These are phyloP conservation scores for Cylindricascospora bacillispora DNA, from an alignment of 1,139 yeast species.

Conservation along the genomic window DNA sequence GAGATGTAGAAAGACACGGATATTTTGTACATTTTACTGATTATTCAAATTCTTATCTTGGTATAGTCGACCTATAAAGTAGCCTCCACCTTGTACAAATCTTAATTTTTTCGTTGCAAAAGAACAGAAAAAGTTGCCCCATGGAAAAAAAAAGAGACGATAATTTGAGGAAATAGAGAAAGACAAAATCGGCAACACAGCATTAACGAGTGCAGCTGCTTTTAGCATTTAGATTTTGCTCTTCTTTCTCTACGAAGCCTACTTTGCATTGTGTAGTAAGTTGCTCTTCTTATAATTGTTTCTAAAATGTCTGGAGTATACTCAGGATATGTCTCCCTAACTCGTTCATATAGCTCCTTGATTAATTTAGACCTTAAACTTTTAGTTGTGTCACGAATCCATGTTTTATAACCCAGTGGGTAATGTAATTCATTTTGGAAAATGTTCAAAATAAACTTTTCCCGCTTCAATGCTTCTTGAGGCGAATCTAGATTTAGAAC, in stretches of 20 bases:
- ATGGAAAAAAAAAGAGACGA: no score
- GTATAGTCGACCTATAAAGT: no score
- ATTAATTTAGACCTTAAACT: slow-evolving; percentile 39
- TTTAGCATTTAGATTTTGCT: slow-evolving; percentile 26
- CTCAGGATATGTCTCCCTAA: slow-evolving; percentile 38
- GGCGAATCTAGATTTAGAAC: slow-evolving; percentile 41
- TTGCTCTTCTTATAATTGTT: slow-evolving; percentile 62
- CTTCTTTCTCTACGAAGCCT: slow-evolving; percentile 58
- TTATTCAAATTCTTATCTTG: no score
- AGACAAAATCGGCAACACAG: no score
- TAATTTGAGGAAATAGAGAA: no score
- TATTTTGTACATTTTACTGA: no score
- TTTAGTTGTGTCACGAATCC: slow-evolving; percentile 65
- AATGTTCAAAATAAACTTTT: slow-evolving; percentile 44
- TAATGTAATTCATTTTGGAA: slow-evolving; percentile 49
- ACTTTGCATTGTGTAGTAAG: slow-evolving; percentile 72
- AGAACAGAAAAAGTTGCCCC: no score
- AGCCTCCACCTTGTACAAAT: no score
- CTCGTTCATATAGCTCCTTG: slow-evolving; percentile 35
- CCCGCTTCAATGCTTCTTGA: slow-evolving; percentile 46
- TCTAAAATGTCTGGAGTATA: slow-evolving; percentile 46
- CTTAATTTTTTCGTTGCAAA: no score
- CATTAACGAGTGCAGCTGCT: no score
- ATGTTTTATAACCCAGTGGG: slow-evolving; percentile 60
- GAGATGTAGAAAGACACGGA: no score